Conservation (phyloP, 2,329 filamentous ascomycete genomes). For the Calonectria ilicicola region DNA sequence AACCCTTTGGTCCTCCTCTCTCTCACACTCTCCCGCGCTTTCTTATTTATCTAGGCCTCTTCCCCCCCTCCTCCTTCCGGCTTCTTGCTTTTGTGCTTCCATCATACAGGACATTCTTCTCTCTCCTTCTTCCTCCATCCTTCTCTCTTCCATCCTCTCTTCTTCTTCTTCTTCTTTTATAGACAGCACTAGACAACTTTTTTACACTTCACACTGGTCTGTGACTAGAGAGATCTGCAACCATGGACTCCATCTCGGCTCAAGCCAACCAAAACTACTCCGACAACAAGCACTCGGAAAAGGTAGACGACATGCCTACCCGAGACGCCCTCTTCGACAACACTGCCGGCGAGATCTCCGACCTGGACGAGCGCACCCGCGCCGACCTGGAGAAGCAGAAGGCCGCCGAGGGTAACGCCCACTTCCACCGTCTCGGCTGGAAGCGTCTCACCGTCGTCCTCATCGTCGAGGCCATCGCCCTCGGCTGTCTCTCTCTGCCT, state of each 20-base stretch:
- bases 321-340: constrained; percentile 43
- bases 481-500: constrained; percentile 18
- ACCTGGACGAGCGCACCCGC: constrained; percentile 50
- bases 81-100: background rate
- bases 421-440: constrained; percentile 28
- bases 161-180: background rate
- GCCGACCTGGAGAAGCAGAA: constrained; percentile 32
- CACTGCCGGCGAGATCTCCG: constrained; percentile 48
- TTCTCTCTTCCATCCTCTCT: background rate
- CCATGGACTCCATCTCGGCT: constrained; percentile 34
- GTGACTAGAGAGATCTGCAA: constrained; percentile 4
- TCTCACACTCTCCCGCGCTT: background rate
- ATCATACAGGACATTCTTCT: background rate
- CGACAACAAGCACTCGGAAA: constrained; percentile 27
- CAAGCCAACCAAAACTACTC: constrained; percentile 16
- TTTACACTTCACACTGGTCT: background rate
- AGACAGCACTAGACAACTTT: background rate
- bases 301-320: constrained; percentile 19
- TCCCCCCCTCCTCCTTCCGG: background rate
- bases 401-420: constrained; percentile 18
- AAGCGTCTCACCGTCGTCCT: constrained; percentile 25
- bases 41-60: constrained; percentile 1
- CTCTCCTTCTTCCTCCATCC: background rate
- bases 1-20: background rate
- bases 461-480: constrained; percentile 27